Evolutionary conservation across 2,329 filamentous ascomycete species (phyloP).

Genomic region (Pyrenochaeta sp.): DNA sequence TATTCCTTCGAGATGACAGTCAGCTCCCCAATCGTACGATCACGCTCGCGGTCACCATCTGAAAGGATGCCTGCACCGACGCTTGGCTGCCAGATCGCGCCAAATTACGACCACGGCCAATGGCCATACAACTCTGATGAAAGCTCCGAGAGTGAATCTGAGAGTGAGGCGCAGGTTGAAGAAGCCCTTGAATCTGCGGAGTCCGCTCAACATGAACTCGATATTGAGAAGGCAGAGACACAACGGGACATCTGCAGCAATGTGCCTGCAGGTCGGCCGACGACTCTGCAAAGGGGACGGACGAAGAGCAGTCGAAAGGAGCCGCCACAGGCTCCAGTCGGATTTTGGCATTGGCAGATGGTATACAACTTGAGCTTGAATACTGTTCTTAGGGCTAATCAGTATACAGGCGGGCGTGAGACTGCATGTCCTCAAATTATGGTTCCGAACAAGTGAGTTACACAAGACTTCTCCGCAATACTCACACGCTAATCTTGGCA

Average conservation of each 20-base stretch:
- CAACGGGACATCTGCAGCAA: slow-evolving; percentile 14
- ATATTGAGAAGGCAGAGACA: slow-evolving; percentile 35
- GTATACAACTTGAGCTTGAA: slow-evolving; percentile 6
- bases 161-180: slow-evolving; percentile 9
- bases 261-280: slow-evolving; percentile 14
- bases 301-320: slow-evolving; percentile 31
- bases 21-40: not conserved
- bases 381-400: not conserved
- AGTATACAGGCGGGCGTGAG: slow-evolving; percentile 31
- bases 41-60: not conserved
- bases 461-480: not conserved
- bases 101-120: slow-evolving; percentile 29
- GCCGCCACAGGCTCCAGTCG: slow-evolving; percentile 22
- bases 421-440: slow-evolving; percentile 39
- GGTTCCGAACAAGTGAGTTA: slow-evolving; percentile 34
- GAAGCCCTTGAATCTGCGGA: not conserved
- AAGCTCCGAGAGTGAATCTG: slow-evolving; percentile 12
- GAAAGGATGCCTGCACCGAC: slow-evolving; percentile 24
- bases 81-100: slow-evolving; percentile 39
- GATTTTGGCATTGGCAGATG: slow-evolving; percentile 43
- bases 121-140: slow-evolving; percentile 20
- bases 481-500: not conserved
- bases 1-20: not conserved
- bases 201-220: not conserved
- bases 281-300: slow-evolving; percentile 17